Evolutionary conservation across 2,329 filamentous ascomycete species (phyloP).

Genomic region (Diaporthe batatas): DNA sequence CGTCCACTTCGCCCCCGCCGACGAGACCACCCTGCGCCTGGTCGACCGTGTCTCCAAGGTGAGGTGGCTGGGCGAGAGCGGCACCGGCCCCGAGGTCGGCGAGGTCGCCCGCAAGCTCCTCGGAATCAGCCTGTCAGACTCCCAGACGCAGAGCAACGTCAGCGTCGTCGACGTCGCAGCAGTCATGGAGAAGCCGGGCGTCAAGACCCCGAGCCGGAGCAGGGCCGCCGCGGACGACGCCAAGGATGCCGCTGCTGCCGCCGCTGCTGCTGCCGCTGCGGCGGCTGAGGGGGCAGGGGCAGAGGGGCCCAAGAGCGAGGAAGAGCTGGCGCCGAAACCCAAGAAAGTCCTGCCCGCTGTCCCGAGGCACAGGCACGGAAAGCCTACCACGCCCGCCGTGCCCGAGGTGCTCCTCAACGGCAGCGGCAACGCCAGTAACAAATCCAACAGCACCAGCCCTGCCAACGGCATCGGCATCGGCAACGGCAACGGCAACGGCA

Average conservation of each 20-base stretch:
- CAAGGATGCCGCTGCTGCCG: conserved; percentile 45
- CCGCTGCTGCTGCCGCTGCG: conserved; percentile 41
- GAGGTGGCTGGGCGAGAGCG: conserved; percentile 70
- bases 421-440: not conserved
- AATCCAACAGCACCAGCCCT: not conserved
- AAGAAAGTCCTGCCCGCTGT: conserved; percentile 67
- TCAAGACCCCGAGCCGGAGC: conserved; percentile 82
- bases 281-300: too few species aligned
- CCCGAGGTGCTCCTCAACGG: conserved; percentile 36
- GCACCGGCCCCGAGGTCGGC: conserved; percentile 48
- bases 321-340: conserved; percentile 47
- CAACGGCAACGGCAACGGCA: too few species aligned
- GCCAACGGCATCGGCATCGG: not conserved
- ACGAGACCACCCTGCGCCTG: conserved; percentile 83
- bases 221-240: conserved; percentile 47
- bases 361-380: conserved; percentile 68
- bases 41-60: conserved; percentile 82
- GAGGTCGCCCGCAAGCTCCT: conserved; percentile 71
- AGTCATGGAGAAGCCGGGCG: conserved; percentile 84
- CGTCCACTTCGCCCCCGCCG: conserved; percentile 82
- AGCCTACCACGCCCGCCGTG: conserved; percentile 51
- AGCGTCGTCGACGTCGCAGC: conserved; percentile 84
- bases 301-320: not conserved
- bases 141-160: conserved; percentile 77
- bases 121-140: conserved; percentile 77